These are phyloP conservation scores for Ampelomyces quisqualis DNA, from an alignment of 2,329 filamentous ascomycete species.

Conservation along the genomic window DNA sequence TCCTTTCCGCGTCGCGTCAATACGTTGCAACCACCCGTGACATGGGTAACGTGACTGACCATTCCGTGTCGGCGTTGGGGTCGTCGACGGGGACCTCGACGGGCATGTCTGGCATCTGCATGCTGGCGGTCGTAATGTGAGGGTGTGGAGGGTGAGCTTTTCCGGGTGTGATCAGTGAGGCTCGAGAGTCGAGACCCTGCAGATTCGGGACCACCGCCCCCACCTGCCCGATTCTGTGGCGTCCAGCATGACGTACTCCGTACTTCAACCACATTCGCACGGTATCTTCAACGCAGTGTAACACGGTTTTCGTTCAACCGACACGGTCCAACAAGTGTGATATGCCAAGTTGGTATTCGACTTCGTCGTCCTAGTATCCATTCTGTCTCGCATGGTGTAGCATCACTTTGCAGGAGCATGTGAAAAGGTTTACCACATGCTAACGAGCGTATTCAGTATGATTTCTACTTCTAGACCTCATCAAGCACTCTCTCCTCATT, in stretches of 20 bases:
- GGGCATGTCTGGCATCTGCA: constrained; percentile 55
- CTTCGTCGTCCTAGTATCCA: no score
- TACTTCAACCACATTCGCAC: not conserved
- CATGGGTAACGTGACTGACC: constrained; percentile 54
- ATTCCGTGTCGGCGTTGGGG: constrained; percentile 97
- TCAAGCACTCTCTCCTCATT: not conserved
- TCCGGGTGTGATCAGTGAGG: not conserved
- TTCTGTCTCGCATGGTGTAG: no score
- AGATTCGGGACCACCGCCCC: constrained; percentile 28
- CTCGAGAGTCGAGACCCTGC: constrained; percentile 11
- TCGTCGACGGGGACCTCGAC: constrained; percentile 85
- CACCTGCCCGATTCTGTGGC: constrained; percentile 13
- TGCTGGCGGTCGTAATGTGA: constrained; percentile 16
- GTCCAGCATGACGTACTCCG: constrained; percentile 3
- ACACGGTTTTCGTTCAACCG: no score
- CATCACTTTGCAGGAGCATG: no score
- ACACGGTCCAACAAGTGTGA: no score
- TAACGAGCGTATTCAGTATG: no score
- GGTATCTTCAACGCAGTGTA: no score
- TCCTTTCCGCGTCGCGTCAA: constrained; percentile 60
- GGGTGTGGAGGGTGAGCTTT: not conserved
- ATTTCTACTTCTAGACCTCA: no score
- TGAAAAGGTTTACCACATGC: no score
- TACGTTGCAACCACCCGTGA: no score
- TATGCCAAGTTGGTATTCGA: no score